Base-by-base conservation (phyloP, 768 basidiomycete genomes). In the Termitomyces sp. region DNA sequence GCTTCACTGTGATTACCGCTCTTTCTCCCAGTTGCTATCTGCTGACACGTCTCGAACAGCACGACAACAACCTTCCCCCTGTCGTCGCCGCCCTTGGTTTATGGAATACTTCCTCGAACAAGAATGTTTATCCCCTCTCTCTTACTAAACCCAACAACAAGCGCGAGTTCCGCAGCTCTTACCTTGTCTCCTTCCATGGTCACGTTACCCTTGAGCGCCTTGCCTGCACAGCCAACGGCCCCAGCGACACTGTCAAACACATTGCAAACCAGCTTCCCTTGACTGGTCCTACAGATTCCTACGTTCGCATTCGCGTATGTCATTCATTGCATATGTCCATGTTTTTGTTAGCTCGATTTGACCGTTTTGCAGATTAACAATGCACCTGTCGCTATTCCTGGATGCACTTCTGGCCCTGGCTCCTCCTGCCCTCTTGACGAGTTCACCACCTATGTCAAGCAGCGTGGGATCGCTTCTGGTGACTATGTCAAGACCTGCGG, bases 31-130 rank as follows among this genome's bases (percentile, higher is more conserved):
- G 12, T 34, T 15, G 10, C 0, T 11, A 31, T 40, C 38, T 1
- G 14, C n/a, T 47, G n/a, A 55, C 14, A 15, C 1, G 34, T 31
- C 36, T 48, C 20, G 3, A 53, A 34, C 59, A 80, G 79, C 79
- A 80, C 66, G 78, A 80, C 65, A 80, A 79, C 67, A 73, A 80
- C 64, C 68, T 79, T 10, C 77, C 79, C 3, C 77, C 79, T 1
- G 65, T 80, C 25, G 68, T 79, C 8, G 70, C 78, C 5, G 77
- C 78, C 0, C 75, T 81, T 4, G 79, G 78, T 0, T 63, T 81
- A 7, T 79, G 77, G 77, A 80, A 80, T 66, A 70, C 72, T 8
- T 78, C 77, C 0, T 15, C 60, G 4, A 46, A 61, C 2, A 52
- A 40, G 2, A 68, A 64, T 8, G 71, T 77, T n/a, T 77, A 74